Evolutionary conservation across 2,329 filamentous ascomycete genomes (phyloP).

Genomic region (Parastagonospora avenae): DNA sequence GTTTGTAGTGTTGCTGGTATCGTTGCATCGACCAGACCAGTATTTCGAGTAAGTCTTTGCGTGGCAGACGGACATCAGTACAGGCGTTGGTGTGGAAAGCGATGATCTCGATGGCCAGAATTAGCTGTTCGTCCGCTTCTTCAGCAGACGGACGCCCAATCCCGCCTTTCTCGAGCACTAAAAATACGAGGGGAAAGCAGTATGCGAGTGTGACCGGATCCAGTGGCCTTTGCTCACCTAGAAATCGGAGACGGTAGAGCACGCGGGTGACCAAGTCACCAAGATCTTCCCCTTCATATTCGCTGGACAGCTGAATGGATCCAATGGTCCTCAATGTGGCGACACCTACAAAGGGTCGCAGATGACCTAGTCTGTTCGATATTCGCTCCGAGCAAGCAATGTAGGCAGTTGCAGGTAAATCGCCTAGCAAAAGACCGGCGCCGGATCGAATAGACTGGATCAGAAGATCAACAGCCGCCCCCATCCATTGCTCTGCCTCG

Average conservation of each 20-base stretch:
- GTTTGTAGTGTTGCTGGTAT: conserved; percentile 92
- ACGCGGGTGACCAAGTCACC: conserved; percentile 82
- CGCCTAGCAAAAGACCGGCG: conserved; percentile 79
- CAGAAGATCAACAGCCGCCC: conserved; percentile 74
- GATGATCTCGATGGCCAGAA: conserved; percentile 86
- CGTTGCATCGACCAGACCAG: conserved; percentile 83
- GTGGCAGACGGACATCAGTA: conserved; percentile 75
- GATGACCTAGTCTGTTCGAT: conserved; percentile 72
- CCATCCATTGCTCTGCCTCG: conserved; percentile 87
- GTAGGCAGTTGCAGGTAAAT: conserved; percentile 77
- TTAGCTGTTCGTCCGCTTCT: conserved; percentile 85
- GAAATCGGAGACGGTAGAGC: conserved; percentile 86
- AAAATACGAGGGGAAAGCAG: conserved; percentile 78
- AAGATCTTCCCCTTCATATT: conserved; percentile 78
- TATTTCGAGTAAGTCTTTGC: conserved; percentile 71
- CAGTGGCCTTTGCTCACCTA: conserved; percentile 91
- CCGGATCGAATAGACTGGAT: conserved; percentile 78
- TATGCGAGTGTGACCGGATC: conserved; percentile 88
- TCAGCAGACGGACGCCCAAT: conserved; percentile 71
- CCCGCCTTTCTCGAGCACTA: conserved; percentile 79
- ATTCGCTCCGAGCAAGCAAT: conserved; percentile 78
- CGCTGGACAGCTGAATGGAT: conserved; percentile 72
- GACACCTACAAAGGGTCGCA: conserved; percentile 83
- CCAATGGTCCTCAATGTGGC: conserved; percentile 82
- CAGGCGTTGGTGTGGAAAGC: conserved; percentile 86